These are phyloP conservation scores for Geotrichum armillariae DNA, from an alignment of 1,139 yeast species.

Conservation along the genomic window DNA sequence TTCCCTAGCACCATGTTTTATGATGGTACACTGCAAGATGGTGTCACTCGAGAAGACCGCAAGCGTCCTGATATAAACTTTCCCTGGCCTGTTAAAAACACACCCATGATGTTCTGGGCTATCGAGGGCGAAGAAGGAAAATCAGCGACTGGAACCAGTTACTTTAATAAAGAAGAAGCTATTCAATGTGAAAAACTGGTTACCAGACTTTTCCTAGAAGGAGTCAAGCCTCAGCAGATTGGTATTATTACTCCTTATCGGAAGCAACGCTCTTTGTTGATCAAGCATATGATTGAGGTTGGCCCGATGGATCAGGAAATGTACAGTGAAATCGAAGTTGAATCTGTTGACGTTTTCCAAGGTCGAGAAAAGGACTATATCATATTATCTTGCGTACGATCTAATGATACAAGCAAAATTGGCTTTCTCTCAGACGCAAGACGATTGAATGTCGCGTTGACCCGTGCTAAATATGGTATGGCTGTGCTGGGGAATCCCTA, in stretches of 20 bases:
- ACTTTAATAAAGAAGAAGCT: constrained; percentile 5
- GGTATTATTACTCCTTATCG: constrained; percentile 95
- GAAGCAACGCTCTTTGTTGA: constrained; percentile 81
- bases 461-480: constrained; percentile 88
- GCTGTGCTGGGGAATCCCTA: constrained; percentile 84
- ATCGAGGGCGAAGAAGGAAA: constrained; percentile 63
- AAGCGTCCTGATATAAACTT: constrained; percentile 54
- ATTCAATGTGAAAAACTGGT: constrained; percentile 39
- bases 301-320: constrained; percentile 62
- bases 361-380: constrained; percentile 97
- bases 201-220: constrained; percentile 29
- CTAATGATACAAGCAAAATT: constrained; percentile 56
- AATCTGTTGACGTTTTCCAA: constrained; percentile 96
- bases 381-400: constrained; percentile 92
- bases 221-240: constrained; percentile 65
- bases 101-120: constrained; percentile 71
- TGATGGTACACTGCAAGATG: constrained; percentile 64
- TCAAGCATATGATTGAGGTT: constrained; percentile 73
- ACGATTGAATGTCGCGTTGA: constrained; percentile 93
- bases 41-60: constrained; percentile 76
- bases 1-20: constrained; percentile 89
- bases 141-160: constrained; percentile 36
- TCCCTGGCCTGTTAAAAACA: constrained; percentile 65
- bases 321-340: constrained; percentile 72
- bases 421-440: constrained; percentile 88